Evolutionary conservation across 169 alveolate species (phyloP).

Genomic region (Amoebophrya sp.): DNA sequence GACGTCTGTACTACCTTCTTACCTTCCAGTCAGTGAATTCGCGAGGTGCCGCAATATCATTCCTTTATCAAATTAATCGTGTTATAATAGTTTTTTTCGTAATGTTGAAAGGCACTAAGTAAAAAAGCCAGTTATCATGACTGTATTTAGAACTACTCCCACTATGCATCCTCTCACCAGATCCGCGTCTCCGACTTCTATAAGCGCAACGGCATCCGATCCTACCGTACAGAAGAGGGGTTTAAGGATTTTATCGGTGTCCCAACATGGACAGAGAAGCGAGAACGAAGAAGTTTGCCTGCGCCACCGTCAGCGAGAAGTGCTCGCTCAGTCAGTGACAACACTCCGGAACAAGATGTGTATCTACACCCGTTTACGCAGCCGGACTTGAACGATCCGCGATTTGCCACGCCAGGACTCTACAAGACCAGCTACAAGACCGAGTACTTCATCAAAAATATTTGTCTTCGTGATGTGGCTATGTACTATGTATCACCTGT

Average conservation of each 20-base stretch:
- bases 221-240: neutral
- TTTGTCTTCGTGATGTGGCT: too few relatives aligned
- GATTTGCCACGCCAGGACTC: neutral
- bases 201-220: neutral
- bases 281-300: neutral
- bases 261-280: neutral
- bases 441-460: too few relatives aligned
- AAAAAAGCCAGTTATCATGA: too few relatives aligned
- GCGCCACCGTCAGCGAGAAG: too few relatives aligned
- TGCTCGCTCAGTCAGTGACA: neutral
- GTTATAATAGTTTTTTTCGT: too few relatives aligned
- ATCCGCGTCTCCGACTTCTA: neutral
- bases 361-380: constrained; percentile 10
- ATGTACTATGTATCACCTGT: too few relatives aligned
- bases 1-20: neutral
- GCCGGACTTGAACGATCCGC: constrained; percentile 19
- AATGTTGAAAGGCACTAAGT: too few relatives aligned
- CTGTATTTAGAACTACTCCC: too few relatives aligned
- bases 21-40: too few relatives aligned
- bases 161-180: neutral
- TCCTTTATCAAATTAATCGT: too few relatives aligned
- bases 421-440: neutral
- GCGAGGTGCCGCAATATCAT: too few relatives aligned
- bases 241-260: neutral
- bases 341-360: neutral